Evolutionary conservation across 768 basidiomycete species (phyloP).

Genomic region (Mycena latifolia): DNA sequence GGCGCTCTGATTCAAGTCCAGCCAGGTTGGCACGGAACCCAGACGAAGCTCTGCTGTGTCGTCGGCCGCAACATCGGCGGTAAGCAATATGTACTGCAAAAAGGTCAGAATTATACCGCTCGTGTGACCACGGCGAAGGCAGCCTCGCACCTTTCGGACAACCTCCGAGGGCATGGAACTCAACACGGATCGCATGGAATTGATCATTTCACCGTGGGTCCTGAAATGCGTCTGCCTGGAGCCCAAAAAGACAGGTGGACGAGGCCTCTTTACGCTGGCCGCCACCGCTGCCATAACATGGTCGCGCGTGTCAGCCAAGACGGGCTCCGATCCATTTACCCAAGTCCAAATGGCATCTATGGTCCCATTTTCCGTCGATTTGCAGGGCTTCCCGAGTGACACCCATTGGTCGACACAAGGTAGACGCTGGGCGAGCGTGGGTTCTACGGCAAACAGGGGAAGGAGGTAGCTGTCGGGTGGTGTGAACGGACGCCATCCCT

Average conservation of each 20-base stretch:
- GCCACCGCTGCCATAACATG: constrained; percentile 2
- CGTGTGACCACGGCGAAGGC: constrained; percentile 1
- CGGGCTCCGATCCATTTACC: constrained; percentile 35
- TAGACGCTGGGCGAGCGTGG: constrained; percentile 22
- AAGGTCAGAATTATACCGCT: background rate
- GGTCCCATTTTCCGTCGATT: background rate
- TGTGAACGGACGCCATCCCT: constrained; percentile 30
- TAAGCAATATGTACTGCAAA: constrained; percentile 31
- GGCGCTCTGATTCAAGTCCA: constrained; percentile 10
- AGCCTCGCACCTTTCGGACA: constrained; percentile 28
- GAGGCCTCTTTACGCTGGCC: background rate
- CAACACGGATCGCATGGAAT: constrained; percentile 35
- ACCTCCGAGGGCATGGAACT: constrained; percentile 26
- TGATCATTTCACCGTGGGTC: constrained; percentile 33
- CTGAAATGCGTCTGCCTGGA: constrained; percentile 32
- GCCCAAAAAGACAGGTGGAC: constrained; percentile 9
- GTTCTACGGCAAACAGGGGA: constrained; percentile 11
- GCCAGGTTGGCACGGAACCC: constrained; percentile 32
- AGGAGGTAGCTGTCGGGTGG: constrained; percentile 27
- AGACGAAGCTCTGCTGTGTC: constrained; percentile 31
- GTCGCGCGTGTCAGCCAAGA: constrained; percentile 27
- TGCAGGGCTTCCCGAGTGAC: constrained; percentile 21
- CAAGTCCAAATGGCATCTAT: constrained; percentile 34
- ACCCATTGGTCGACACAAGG: constrained; percentile 34
- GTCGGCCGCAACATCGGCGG: constrained; percentile 34